A percentile compares a stretch with the other conserved stretches of the same genome.
Conservation (phyloP, 176 grass and related monocot genomes). For the Pontederia paniculata region DNA sequence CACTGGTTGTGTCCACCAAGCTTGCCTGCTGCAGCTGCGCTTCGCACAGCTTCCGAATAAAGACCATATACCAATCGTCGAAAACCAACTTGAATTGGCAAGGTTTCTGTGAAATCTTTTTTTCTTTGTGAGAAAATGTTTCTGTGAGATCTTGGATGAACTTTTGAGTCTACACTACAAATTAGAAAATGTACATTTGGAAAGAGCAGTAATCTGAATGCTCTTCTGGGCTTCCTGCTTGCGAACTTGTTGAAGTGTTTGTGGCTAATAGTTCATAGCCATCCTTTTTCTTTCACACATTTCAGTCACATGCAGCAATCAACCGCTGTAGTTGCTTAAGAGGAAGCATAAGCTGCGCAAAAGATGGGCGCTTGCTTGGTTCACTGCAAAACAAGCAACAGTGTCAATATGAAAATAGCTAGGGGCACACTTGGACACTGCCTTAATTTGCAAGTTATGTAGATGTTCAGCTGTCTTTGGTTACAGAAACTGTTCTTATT, state of each 20-base stretch:
- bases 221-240: no score
- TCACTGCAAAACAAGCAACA: conserved; percentile 41
- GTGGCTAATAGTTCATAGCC: neutral
- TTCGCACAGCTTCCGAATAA: conserved; percentile 42
- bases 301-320: conserved; percentile 24
- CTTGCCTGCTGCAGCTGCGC: conserved; percentile 23
- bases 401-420: no score
- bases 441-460: no score
- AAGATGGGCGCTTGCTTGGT: conserved; percentile 70
- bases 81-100: conserved; percentile 3
- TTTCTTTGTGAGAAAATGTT: conserved; percentile 1
- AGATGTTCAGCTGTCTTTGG: no score
- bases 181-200: no score
- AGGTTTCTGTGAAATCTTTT: neutral
- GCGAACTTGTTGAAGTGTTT: conserved; percentile 6
- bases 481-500: no score
- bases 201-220: no score
- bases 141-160: neutral
- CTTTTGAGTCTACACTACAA: no score
- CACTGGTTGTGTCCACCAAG: neutral
- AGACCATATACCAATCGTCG: conserved; percentile 3
- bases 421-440: no score
- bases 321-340: conserved; percentile 64
- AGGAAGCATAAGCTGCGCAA: conserved; percentile 66
- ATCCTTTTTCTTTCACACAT: neutral